A percentile compares a stretch with the other conserved stretches of the same genome.
Conservation (phyloP, 768 basidiomycete species). For the Royoungia palumana region DNA sequence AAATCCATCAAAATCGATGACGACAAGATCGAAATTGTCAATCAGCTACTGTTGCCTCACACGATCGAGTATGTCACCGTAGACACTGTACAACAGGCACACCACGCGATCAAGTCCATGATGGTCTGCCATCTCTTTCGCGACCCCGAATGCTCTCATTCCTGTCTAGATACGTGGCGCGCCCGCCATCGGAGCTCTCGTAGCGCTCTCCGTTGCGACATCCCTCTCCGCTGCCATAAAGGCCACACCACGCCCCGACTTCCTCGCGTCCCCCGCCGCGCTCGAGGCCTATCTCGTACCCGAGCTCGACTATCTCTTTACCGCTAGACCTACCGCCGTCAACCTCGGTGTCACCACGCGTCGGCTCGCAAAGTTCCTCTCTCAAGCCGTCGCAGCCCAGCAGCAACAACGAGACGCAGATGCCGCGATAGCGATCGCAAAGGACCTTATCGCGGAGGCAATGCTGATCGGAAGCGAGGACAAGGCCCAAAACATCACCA, state of each 20-base stretch:
- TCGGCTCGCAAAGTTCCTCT: slow-evolving; percentile 55
- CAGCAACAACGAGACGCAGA: slow-evolving; percentile 28
- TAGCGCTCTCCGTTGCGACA: slow-evolving; percentile 72
- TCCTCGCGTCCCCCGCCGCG: slow-evolving; percentile 48
- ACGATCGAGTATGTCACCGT: slow-evolving; percentile 64
- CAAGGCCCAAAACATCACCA: slow-evolving; percentile 77
- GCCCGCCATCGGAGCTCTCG: slow-evolving; percentile 92
- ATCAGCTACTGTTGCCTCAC: slow-evolving; percentile 86
- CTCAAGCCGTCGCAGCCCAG: slow-evolving; percentile 11
- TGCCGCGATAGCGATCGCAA: slow-evolving; percentile 45
- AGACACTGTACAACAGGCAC: slow-evolving; percentile 74
- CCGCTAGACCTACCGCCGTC: slow-evolving; percentile 93
- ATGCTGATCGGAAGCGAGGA: slow-evolving; percentile 81
- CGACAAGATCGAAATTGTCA: slow-evolving; percentile 75
- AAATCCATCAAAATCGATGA: slow-evolving; percentile 44
- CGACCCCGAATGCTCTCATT: background rate
- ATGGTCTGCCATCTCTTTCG: slow-evolving; percentile 51
- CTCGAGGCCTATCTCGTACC: slow-evolving; percentile 55
- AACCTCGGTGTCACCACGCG: slow-evolving; percentile 87
- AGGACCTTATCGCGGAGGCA: slow-evolving; percentile 67
- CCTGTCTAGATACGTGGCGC: slow-evolving; percentile 76
- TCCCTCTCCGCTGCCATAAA: slow-evolving; percentile 55
- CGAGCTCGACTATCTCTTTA: slow-evolving; percentile 70
- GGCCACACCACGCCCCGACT: slow-evolving; percentile 47
- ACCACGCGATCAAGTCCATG: slow-evolving; percentile 95